These are phyloP conservation scores for Pichia membranifaciens DNA, from an alignment of 805 yeast species.

Conservation along the genomic window DNA sequence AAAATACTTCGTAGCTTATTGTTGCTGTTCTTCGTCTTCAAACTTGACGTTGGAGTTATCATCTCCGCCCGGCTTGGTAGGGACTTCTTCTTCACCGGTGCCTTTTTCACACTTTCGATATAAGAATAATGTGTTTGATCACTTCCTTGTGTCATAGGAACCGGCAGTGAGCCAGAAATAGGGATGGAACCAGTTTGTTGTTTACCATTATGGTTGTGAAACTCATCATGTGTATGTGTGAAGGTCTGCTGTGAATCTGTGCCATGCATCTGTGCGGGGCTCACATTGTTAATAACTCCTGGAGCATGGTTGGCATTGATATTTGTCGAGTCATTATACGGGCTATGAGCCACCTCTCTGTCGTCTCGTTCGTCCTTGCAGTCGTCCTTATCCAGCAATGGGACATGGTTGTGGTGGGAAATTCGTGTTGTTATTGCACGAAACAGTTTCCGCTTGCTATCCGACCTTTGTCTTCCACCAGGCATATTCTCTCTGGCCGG, in stretches of 20 bases:
- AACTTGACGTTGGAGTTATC: background rate
- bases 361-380: slow-evolving; percentile 16
- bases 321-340: slow-evolving; percentile 1
- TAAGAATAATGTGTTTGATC: slow-evolving; percentile 3
- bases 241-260: background rate
- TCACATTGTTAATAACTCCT: background rate
- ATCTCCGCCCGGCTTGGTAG: background rate
- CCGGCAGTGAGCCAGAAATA: background rate
- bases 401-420: slow-evolving; percentile 20
- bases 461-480: slow-evolving; percentile 8
- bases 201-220: too few relatives aligned
- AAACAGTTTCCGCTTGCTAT: slow-evolving; percentile 30
- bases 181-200: too few relatives aligned
- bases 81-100: slow-evolving; percentile 1
- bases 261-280: background rate
- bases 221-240: too few relatives aligned
- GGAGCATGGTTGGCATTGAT: background rate
- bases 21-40: background rate
- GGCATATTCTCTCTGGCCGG: background rate
- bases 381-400: slow-evolving; percentile 11
- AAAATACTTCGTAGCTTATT: background rate
- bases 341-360: slow-evolving; percentile 1
- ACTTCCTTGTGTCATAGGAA: slow-evolving; percentile 5
- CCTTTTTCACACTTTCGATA: slow-evolving; percentile 6
- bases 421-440: slow-evolving; percentile 30